Percentiles rank a stretch among this genome's conserved stretches.
Evolutionary conservation across 768 basidiomycete genomes (phyloP).

Genomic region (Amyloporia xantha): DNA sequence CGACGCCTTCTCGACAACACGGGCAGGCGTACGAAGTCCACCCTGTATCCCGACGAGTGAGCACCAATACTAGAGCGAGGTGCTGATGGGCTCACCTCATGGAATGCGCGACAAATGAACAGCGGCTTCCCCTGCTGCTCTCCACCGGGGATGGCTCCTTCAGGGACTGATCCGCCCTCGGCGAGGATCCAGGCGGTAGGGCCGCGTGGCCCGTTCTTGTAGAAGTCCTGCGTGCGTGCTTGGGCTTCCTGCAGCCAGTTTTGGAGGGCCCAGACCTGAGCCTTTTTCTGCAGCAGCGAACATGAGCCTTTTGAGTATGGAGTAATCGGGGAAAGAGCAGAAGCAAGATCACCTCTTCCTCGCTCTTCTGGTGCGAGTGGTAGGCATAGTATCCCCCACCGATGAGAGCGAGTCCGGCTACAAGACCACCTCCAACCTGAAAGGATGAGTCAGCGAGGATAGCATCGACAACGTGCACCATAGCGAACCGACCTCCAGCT

Average conservation of each 20-base stretch:
- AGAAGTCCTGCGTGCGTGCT: constrained; percentile 43
- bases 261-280: constrained; percentile 40
- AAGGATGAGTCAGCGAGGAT: not conserved
- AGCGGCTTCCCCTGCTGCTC: constrained; percentile 44
- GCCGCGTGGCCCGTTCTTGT: constrained; percentile 33
- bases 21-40: constrained; percentile 48
- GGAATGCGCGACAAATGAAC: constrained; percentile 54
- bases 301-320: no score
- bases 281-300: constrained; percentile 35
- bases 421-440: constrained; percentile 60
- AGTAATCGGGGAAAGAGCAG: not conserved
- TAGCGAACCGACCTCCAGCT: constrained; percentile 40
- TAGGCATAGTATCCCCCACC: constrained; percentile 46
- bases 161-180: constrained; percentile 53
- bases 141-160: constrained; percentile 49
- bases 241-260: constrained; percentile 56
- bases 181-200: constrained; percentile 60
- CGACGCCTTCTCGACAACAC: no score
- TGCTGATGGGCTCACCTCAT: constrained; percentile 38
- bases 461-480: not conserved
- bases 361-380: constrained; percentile 50
- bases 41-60: constrained; percentile 32
- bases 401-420: constrained; percentile 44
- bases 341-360: constrained; percentile 43
- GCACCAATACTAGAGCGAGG: not conserved